These are phyloP conservation scores for Xylaria multiplex DNA, from an alignment of 2,329 filamentous ascomycete genomes.

Conservation along the genomic window DNA sequence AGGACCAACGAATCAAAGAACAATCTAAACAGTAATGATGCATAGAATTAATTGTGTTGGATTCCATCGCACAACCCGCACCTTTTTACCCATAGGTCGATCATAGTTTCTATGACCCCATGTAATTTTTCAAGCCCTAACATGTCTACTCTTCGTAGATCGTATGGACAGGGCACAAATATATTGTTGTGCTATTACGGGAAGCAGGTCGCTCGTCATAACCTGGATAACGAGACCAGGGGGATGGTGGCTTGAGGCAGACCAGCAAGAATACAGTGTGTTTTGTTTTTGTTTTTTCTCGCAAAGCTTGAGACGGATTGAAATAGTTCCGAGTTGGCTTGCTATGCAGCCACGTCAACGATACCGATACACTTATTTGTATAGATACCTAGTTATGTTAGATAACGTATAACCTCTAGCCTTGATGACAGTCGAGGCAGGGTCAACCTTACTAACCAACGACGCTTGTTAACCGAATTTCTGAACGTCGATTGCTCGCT, in stretches of 20 bases:
- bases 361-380: not conserved
- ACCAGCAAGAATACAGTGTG: not conserved
- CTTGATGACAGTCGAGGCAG: too few relatives aligned
- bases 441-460: not conserved
- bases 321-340: not conserved
- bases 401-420: not conserved
- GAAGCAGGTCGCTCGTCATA: not conserved
- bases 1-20: not conserved
- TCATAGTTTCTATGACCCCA: not conserved
- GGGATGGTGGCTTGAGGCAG: not conserved
- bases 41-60: constrained; percentile 26
- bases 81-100: constrained; percentile 16
- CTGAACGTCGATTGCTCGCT: not conserved
- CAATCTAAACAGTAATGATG: constrained; percentile 35
- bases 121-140: not conserved
- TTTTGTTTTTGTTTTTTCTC: not conserved
- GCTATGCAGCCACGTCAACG: not conserved
- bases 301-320: not conserved
- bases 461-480: not conserved
- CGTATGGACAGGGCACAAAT: not conserved
- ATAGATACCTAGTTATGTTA: too few relatives aligned
- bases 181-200: not conserved
- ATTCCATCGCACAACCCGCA: constrained; percentile 16
- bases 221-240: not conserved
- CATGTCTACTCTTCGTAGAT: not conserved